Evolutionary conservation across 2,329 filamentous ascomycete species (phyloP), one percentile per base, ranked within the genome.

Genomic region (Chrysoporthe puriensis): DNA sequence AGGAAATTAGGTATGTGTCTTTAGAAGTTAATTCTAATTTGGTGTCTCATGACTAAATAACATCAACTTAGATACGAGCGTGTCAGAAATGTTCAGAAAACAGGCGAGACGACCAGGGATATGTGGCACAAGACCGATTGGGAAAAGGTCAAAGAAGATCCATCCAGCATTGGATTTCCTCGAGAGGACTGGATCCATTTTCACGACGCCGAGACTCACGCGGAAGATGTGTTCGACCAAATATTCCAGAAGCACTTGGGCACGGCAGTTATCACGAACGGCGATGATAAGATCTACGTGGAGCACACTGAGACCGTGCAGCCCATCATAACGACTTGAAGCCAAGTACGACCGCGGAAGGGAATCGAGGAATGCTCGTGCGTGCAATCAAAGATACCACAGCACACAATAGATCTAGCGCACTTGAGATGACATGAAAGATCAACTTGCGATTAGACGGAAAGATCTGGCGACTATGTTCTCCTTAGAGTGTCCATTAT

Each of bases 71-170:
- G 75, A 32, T 85, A 83, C 67, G 82, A 84, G 2, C 81, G 84
- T 14, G 83, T 85, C 26, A 76, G 77, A 16, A 74, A 74, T 1
- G 80, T 83, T 8, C 83, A 85, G 75, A 84, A 85, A 74, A 85
- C 82, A 0, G 84, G 83, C 4, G 82, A 84, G 71, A 79, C 77
- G 6, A 84, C 83, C 0, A 78, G 83, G 40, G 83, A 85, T 69
- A 80, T 79, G 76, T 86, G 84, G 84, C 85, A 87, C 71, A 85
- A 84, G 74, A 83, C 83, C 4, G 83, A 85, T 71, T 86, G 82
- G 83, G 77, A 74, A 32, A 81, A 81, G 68, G 82, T 84, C 43
- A 81, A 80, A 66, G 74, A 82, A 69, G 79, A 85, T 59, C 83
- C 83, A 0, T 76, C 80, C 67, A 80, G 78, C 48, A 83, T 85